Evolutionary conservation across 176 grass and related monocot genomes (phyloP).

Genomic region (Aegilops umbellulata): DNA sequence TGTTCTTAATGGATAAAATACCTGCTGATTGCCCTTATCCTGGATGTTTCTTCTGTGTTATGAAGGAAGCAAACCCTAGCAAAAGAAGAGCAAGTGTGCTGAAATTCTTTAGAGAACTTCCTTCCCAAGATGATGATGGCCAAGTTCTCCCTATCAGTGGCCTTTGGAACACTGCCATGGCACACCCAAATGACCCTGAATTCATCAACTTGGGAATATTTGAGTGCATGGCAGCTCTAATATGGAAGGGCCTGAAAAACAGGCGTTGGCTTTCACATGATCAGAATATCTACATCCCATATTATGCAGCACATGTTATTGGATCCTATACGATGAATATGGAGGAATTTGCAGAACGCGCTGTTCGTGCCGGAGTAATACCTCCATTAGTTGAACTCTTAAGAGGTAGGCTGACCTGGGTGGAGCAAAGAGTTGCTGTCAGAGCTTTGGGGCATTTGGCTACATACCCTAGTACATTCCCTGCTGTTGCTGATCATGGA

Average conservation of each 20-base stretch:
- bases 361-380: slow-evolving; percentile 88
- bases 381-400: slow-evolving; percentile 94
- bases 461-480: slow-evolving; percentile 86
- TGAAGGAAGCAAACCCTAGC: slow-evolving; percentile 95
- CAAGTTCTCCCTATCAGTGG: slow-evolving; percentile 96
- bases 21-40: slow-evolving; percentile 92
- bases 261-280: slow-evolving; percentile 95
- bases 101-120: slow-evolving; percentile 97
- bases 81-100: slow-evolving; percentile 81
- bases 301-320: slow-evolving; percentile 98
- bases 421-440: slow-evolving; percentile 96
- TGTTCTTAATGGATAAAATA: slow-evolving; percentile 62
- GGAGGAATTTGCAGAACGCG: slow-evolving; percentile 91
- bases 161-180: slow-evolving; percentile 99
- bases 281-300: slow-evolving; percentile 98
- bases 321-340: slow-evolving; percentile 99
- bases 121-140: slow-evolving; percentile 88
- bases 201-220: slow-evolving; percentile 96
- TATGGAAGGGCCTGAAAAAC: slow-evolving; percentile 99
- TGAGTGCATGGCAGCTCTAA: slow-evolving; percentile 94
- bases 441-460: slow-evolving; percentile 96
- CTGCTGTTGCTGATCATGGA: slow-evolving; percentile 81
- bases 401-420: slow-evolving; percentile 97
- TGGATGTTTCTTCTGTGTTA: slow-evolving; percentile 97
- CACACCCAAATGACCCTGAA: slow-evolving; percentile 94